Percentiles rank a stretch among this genome's conserved stretches.
phyloP scores from a whole-genome alignment of 2,329 filamentous ascomycete species.

The Fusarium scirpi region DNA sequence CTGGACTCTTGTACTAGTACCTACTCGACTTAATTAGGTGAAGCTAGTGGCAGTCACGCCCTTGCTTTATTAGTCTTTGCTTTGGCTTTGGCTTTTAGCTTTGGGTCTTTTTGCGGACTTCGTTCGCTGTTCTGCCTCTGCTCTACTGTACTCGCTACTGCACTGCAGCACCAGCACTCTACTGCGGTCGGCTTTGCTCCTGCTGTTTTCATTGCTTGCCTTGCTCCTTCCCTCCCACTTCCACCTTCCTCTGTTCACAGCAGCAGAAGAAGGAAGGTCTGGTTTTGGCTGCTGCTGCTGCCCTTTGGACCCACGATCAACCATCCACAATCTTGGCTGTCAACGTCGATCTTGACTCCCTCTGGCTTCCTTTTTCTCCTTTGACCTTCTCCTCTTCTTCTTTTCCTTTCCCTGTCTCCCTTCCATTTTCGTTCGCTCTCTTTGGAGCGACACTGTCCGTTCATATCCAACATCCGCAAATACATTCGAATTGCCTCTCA shows the following conservation, averaged over 20 bases:
- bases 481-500: slow-evolving; percentile 43
- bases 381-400: slow-evolving; percentile 18
- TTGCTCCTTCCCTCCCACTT: slow-evolving; percentile 1
- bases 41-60: slow-evolving; percentile 36
- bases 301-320: slow-evolving; percentile 41
- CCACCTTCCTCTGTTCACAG: not conserved
- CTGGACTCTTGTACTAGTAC: slow-evolving; percentile 11
- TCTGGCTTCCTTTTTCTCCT: slow-evolving; percentile 37
- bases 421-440: slow-evolving; percentile 28
- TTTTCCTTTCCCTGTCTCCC: slow-evolving; percentile 10
- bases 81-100: not conserved
- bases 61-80: slow-evolving; percentile 7
- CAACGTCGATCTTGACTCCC: slow-evolving; percentile 42
- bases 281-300: too few species aligned
- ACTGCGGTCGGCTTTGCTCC: not conserved
- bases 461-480: not conserved
- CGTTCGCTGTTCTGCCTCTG: not conserved
- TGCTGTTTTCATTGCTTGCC: not conserved
- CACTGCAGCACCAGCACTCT: not conserved
- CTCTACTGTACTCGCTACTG: not conserved
- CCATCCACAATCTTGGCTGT: slow-evolving; percentile 31
- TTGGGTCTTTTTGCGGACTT: slow-evolving; percentile 1
- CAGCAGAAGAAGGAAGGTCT: not conserved
- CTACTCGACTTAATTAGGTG: slow-evolving; percentile 6
- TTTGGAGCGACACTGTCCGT: slow-evolving; percentile 36